These are phyloP conservation scores for Annulohypoxylon nitens DNA, from an alignment of 495 filamentous ascomycete species.

Conservation along the genomic window DNA sequence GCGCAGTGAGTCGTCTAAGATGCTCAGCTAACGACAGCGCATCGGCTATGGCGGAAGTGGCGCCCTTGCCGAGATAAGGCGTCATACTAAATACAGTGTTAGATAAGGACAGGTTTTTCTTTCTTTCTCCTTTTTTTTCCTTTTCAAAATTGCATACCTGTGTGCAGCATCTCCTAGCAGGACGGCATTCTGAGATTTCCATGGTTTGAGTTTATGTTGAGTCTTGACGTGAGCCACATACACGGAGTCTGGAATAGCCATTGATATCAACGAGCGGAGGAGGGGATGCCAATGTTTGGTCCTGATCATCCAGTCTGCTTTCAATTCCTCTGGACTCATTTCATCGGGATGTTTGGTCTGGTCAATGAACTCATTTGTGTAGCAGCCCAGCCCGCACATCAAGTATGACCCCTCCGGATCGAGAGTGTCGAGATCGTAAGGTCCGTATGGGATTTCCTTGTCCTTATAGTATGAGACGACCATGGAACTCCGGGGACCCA, in stretches of 20 bases:
- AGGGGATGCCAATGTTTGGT: slow-evolving; percentile 11
- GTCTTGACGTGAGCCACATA: slow-evolving; percentile 9
- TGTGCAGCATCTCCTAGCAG: slow-evolving; percentile 7
- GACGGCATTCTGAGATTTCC: slow-evolving; percentile 1
- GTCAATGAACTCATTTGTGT: slow-evolving; percentile 14
- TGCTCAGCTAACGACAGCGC: slow-evolving; percentile 5
- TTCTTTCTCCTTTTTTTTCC: too few relatives aligned
- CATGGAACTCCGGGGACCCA: slow-evolving; percentile 9
- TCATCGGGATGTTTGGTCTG: slow-evolving; percentile 11
- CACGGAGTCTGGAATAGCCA: slow-evolving; percentile 10
- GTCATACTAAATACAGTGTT: background rate
- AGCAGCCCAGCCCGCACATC: slow-evolving; percentile 9
- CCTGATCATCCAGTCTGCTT: slow-evolving; percentile 8
- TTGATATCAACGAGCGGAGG: slow-evolving; percentile 8
- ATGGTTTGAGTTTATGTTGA: background rate
- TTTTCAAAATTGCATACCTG: background rate
- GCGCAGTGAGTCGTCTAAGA: background rate
- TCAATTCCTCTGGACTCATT: slow-evolving; percentile 10
- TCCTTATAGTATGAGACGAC: slow-evolving; percentile 13
- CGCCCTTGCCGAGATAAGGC: slow-evolving; percentile 4
- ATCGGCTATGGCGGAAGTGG: slow-evolving; percentile 3
- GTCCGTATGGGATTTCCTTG: slow-evolving; percentile 1
- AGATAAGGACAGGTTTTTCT: background rate
- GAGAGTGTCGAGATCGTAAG: slow-evolving; percentile 3
- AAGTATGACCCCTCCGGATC: slow-evolving; percentile 5